These are phyloP conservation scores for Proteromonas lacertae DNA, from an alignment of 352 stramenopile species.

Conservation along the genomic window DNA sequence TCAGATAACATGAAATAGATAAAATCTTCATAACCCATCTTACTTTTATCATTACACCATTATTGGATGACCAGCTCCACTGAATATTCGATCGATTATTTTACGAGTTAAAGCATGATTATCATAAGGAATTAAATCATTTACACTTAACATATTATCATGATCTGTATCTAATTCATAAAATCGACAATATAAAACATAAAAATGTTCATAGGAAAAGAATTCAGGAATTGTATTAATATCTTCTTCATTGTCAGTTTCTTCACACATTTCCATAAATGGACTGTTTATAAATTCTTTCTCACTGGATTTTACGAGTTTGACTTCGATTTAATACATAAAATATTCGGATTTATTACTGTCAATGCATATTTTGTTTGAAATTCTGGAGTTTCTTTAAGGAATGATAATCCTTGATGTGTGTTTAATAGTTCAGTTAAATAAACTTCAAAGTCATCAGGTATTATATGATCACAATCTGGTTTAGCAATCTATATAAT, in stretches of 20 bases:
- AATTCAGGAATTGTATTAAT: slow-evolving; percentile 89
- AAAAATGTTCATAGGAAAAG: slow-evolving; percentile 98
- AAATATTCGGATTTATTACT: slow-evolving; percentile 66
- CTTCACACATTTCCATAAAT: slow-evolving; percentile 66
- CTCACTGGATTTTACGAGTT: slow-evolving; percentile 63
- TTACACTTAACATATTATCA: slow-evolving; percentile 30
- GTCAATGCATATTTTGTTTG: slow-evolving; percentile 97
- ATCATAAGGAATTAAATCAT: slow-evolving; percentile 44
- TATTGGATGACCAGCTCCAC: too few relatives aligned
- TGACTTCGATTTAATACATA: slow-evolving; percentile 51
- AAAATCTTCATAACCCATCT: slow-evolving; percentile 45
- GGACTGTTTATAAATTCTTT: slow-evolving; percentile 64
- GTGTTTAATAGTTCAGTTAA: slow-evolving; percentile 47
- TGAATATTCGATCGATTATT: slow-evolving; percentile 53
- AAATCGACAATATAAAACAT: slow-evolving; percentile 96
- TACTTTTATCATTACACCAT: neutral
- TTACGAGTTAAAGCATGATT: slow-evolving; percentile 31
- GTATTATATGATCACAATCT: slow-evolving; percentile 31
- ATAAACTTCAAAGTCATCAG: slow-evolving; percentile 84
- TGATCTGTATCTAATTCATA: slow-evolving; percentile 85
- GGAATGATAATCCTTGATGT: slow-evolving; percentile 68
- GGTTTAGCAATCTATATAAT: too few relatives aligned
- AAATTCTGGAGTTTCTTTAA: slow-evolving; percentile 86
- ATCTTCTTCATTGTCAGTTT: slow-evolving; percentile 89
- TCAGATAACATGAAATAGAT: slow-evolving; percentile 94